Base-by-base conservation (phyloP, 164 flowering plant genomes). In the Aristolochia californica region DNA sequence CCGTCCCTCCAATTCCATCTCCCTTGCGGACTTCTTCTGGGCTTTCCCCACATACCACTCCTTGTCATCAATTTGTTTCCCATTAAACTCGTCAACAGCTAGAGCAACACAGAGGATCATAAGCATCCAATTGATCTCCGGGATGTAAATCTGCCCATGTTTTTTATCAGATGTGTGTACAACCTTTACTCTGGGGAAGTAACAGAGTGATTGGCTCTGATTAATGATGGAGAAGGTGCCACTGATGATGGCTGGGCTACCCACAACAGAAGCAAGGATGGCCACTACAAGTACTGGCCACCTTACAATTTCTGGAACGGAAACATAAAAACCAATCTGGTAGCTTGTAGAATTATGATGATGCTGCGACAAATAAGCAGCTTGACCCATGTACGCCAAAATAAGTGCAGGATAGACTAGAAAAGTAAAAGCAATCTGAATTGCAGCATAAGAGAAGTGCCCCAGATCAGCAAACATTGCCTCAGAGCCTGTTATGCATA, bases 221-320 rank as follows among this genome's bases (percentile, higher is more conserved):
- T 87, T 90, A 63, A 90, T 90, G 61, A 90, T 90, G 43, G 97
- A 90, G 80, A 90, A 90, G n/a, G 97, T 87, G 30, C 97, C 97
- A 27, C 97, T 90, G 75, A 90, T 90, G 61, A 90, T 90, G 23
- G 97, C 97, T 73, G 87, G 97, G 75, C 97, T 87, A 64, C 97
- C 97, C 45, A 90, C 97, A 38, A 90, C 95, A n/a, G 97, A 82
- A 58, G 97, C 97, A 60, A 90, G 87, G 55, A 90, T 87, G 17
- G 97, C 97, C 12, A 90, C 48, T 24, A 75, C 43, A 53, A 90
- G 77, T 62, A 90, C 89, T 1, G 95, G 97, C 93, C 90, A 83
- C 70, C 87, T 77, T 48, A 90, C 81, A 48, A 58, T 64, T 54
- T 78, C 97, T 75, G 97, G 95, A 67, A 90, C 95, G 8, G 88